Evolutionary conservation across 345 rosid species (phyloP).

Genomic region (Stellera chamaejasme): DNA sequence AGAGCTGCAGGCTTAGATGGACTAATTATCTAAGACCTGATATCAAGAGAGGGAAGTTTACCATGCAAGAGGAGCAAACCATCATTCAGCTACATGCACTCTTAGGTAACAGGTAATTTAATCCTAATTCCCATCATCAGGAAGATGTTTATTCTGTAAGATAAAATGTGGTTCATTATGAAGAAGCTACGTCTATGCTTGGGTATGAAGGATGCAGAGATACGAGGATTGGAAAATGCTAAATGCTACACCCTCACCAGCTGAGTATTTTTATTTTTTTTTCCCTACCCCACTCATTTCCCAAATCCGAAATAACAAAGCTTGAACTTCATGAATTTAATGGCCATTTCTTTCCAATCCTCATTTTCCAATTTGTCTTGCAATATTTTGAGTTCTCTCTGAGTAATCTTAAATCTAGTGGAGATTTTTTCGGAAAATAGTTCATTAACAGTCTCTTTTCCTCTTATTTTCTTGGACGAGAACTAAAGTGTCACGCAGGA

Average conservation of each 20-base stretch:
- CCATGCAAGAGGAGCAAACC: conserved; percentile 85
- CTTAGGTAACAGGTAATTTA: conserved; percentile 69
- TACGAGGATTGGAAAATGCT: too few relatives aligned
- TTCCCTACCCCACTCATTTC: too few relatives aligned
- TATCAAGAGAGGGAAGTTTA: conserved; percentile 90
- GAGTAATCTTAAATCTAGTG: neutral
- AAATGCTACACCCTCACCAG: too few relatives aligned
- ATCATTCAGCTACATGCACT: conserved; percentile 97
- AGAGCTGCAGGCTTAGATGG: conserved; percentile 95
- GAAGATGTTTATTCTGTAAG: too few relatives aligned
- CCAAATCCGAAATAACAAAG: too few relatives aligned
- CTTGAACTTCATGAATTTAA: too few relatives aligned
- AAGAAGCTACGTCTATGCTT: too few relatives aligned
- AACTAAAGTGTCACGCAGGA: neutral
- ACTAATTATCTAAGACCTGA: conserved; percentile 91
- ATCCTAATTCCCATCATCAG: neutral
- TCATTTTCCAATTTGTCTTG: neutral
- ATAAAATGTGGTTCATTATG: too few relatives aligned
- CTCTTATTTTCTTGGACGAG: neutral
- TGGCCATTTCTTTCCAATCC: neutral
- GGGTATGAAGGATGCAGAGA: too few relatives aligned
- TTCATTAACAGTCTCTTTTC: neutral
- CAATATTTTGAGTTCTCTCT: neutral
- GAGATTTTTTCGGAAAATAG: too few relatives aligned
- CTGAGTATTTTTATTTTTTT: too few relatives aligned